Percentiles rank a stretch among this genome's conserved stretches.
Conservation (phyloP, 352 stramenopile genomes). For the Phytophthora pseudosyringae region DNA sequence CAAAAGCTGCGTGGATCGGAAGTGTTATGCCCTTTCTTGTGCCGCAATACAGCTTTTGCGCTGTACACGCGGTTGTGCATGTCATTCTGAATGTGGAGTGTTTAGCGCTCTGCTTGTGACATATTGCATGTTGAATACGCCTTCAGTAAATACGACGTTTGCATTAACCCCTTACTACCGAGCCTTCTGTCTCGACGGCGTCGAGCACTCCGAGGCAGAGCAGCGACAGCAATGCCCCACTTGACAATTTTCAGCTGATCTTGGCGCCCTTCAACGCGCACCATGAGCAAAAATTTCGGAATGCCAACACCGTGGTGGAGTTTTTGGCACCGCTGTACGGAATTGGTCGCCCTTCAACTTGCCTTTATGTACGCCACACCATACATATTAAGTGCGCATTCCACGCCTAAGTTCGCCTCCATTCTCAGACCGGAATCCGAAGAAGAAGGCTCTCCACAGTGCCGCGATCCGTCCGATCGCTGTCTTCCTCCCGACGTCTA, state of each 20-base stretch:
- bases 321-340: background rate
- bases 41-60: too few relatives aligned
- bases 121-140: conserved; percentile 43
- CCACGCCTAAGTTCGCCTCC: conserved; percentile 7
- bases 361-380: conserved; percentile 12
- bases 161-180: too few relatives aligned
- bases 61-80: too few relatives aligned
- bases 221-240: conserved; percentile 15
- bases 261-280: conserved; percentile 34
- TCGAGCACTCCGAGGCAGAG: conserved; percentile 29
- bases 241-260: conserved; percentile 40
- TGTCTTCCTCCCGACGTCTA: background rate
- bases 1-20: too few relatives aligned
- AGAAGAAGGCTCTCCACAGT: conserved; percentile 9
- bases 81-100: conserved; percentile 7
- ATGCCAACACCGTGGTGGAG: background rate
- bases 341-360: conserved; percentile 12
- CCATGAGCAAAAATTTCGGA: conserved; percentile 22
- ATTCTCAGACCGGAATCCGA: conserved; percentile 16
- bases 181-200: background rate
- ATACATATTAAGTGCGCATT: conserved; percentile 21
- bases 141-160: conserved; percentile 26
- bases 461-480: conserved; percentile 6
- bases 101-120: conserved; percentile 42
- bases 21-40: too few relatives aligned